These are phyloP conservation scores for Kluyveromyces starmeri DNA, from an alignment of 805 yeast species.

Conservation along the genomic window DNA sequence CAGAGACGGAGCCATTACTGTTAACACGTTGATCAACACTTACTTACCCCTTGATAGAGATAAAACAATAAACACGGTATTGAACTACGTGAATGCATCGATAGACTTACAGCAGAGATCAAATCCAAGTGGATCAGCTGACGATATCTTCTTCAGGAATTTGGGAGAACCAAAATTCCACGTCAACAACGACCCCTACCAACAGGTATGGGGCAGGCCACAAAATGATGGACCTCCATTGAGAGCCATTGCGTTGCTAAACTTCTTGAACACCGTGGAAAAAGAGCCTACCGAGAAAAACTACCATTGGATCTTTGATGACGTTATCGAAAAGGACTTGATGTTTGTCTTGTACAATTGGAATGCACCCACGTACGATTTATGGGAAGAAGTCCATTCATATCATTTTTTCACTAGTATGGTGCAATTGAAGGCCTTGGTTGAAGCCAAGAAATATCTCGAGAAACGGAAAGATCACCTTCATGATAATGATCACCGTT, in stretches of 20 bases:
- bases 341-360: conserved; percentile 53
- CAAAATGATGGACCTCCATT: conserved; percentile 94
- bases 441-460: conserved; percentile 42
- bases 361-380: conserved; percentile 63
- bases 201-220: conserved; percentile 83
- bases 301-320: conserved; percentile 13
- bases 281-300: conserved; percentile 18
- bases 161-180: conserved; percentile 85
- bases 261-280: conserved; percentile 37
- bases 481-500: not conserved
- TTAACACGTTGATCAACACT: conserved; percentile 51
- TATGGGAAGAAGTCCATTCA: conserved; percentile 85
- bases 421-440: conserved; percentile 63
- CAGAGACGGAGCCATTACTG: conserved; percentile 80
- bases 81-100: conserved; percentile 55
- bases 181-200: conserved; percentile 55
- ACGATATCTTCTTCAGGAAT: conserved; percentile 24
- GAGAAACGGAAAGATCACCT: not conserved
- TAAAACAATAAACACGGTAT: conserved; percentile 30
- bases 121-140: conserved; percentile 61
- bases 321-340: conserved; percentile 61
- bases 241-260: conserved; percentile 54
- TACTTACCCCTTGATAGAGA: conserved; percentile 35
- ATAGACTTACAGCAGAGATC: conserved; percentile 51
- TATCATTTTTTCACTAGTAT: conserved; percentile 72